Evolutionary conservation across 768 basidiomycete species (phyloP), one percentile per base, ranked within the genome.

Genomic region (Lactarius evosmus): DNA sequence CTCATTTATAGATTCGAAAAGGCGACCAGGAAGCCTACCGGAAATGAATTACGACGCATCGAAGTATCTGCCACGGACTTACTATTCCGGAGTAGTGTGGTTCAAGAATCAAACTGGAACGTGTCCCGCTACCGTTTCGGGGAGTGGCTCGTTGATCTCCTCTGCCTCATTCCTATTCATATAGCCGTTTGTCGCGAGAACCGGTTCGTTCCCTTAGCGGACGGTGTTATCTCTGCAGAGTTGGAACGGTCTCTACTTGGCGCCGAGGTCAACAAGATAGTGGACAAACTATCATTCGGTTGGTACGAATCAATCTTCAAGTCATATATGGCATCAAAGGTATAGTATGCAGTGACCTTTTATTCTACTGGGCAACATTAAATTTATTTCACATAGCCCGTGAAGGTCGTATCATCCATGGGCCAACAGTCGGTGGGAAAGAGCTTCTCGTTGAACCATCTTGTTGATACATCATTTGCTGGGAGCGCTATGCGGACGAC

Each of bases 231-330:
- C 52, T 85, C 83, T 0, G 66, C 79, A 0, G 77, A 78, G 14
- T 70, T 80, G 32, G 85, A 86, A 67, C 77, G 75, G 54, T 75
- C 80, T 0, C 71, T 87, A 27, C 74, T 87, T 5, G 86, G 85
- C 8, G 85, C 85, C 0, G 82, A 84, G 46, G 80, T 86, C 30
- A 78, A 77, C 22, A 77, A 75, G 19, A 83, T 86, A n/a, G 81
- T 84, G 14, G 80, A 86, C 60, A 75, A 64, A 54, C 70, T 86
- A 4, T 79, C 82, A 0, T 78, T 86, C 59, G 84, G 84, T 1
- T 86, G 85, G 85, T 85, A 85, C 30, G 85, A 86, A 63, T 82
- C 82, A 1, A 73, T 86, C 9, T 83, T 86, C 63, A 80, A 80
- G 66, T 85, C 84, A 0, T 86, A 86, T 59, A 81, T 83, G 81